Evolutionary conservation across 345 rosid species (phyloP), one percentile per base, ranked within the genome.

Genomic region (Moricandia arvensis): DNA sequence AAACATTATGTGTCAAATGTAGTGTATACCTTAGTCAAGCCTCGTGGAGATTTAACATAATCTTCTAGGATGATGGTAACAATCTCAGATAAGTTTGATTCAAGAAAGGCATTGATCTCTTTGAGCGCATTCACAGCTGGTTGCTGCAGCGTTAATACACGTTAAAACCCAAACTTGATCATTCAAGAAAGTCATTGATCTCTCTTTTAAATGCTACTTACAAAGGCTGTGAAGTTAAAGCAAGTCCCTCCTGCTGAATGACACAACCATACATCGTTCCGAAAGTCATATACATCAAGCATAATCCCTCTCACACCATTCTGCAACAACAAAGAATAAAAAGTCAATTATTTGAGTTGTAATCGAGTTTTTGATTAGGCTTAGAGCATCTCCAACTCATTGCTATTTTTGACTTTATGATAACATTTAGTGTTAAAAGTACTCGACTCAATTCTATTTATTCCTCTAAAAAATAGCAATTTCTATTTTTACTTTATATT

Each of bases 221-320:
- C 99, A 78, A 92, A 95, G 53, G 99, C 89, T 0, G 98, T 90
- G 80, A 47, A 74, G 82, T 89, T 84, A 76, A 71, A 92, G 78
- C 99, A 95, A 45, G 69, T 61, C 63, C 97, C 97, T 33, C 41
- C 69, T 5, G 86, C 65, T 66, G 99, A 95, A 79, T 95, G 98
- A 79, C 99, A 95, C 26, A 95, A 51, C 99, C 99, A 95, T 58
- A 92, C 72, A 76, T 87, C 96, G 61, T 86, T 86, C 34, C 74
- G 61, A 76, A 89, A 95, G 80, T 95, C 99, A 74, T 91, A 95
- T 77, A 91, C 87, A 64, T 95, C 99, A 4, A 92, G 87, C 97
- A 95, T 92, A 4, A 95, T 83, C 69, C 97, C 99, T 53, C 97
- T 86, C 72, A 92, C 93, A 59, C 97, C 97, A 89, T 95, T 95